These are phyloP conservation scores for Canavalia gladiata DNA, from an alignment of 306 rosid species.

Conservation along the genomic window DNA sequence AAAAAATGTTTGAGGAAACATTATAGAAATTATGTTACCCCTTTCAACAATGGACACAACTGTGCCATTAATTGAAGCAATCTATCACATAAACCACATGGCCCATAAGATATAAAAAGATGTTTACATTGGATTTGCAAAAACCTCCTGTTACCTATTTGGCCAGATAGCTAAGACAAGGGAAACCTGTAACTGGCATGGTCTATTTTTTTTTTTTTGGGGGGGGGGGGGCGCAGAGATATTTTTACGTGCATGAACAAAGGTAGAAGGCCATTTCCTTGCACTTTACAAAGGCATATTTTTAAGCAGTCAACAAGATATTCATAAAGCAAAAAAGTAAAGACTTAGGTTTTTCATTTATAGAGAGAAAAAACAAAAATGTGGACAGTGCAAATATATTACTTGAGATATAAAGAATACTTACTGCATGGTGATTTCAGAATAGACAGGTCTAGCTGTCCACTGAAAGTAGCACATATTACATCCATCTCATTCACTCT, in stretches of 20 bases:
- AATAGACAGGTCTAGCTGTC: constrained; percentile 71
- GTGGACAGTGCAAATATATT: constrained; percentile 14
- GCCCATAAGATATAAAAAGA: neutral
- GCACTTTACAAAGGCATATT: constrained; percentile 36
- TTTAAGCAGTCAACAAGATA: constrained; percentile 9
- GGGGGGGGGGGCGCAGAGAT: neutral
- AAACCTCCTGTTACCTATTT: neutral
- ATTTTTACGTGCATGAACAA: constrained; percentile 1
- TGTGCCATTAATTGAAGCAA: constrained; percentile 29
- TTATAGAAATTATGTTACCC: neutral
- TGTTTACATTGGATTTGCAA: neutral
- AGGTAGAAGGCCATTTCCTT: constrained; percentile 29
- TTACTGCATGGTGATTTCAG: constrained; percentile 80
- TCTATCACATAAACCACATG: constrained; percentile 16
- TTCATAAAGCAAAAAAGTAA: neutral
- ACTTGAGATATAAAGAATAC: constrained; percentile 45
- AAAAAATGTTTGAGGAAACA: constrained; percentile 16
- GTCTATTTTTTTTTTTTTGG: neutral
- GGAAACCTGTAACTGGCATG: neutral
- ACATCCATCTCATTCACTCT: constrained; percentile 71
- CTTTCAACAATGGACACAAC: neutral
- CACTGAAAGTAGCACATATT: constrained; percentile 74
- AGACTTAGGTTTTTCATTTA: constrained; percentile 15
- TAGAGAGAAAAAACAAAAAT: constrained; percentile 7
- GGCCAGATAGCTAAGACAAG: neutral